Evolutionary conservation across 805 yeast species (phyloP).

Genomic region (Candida odintsovae): DNA sequence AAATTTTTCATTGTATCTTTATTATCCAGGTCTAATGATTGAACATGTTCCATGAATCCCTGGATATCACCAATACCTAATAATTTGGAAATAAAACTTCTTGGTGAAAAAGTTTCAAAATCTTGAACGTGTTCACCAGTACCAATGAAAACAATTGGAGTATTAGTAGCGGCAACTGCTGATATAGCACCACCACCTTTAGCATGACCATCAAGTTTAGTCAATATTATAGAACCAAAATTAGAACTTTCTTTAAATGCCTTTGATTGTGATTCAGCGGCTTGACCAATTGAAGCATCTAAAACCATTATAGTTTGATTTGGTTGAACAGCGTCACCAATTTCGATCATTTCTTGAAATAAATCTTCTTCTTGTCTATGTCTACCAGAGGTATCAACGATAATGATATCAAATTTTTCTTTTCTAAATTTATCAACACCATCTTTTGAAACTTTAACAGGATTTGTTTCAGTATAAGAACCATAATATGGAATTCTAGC

Average conservation of each 20-base stretch:
- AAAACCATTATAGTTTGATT: slow-evolving; percentile 95
- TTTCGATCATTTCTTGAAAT: slow-evolving; percentile 92
- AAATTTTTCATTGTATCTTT: slow-evolving; percentile 87
- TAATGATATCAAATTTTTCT: slow-evolving; percentile 87
- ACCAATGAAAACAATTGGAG: slow-evolving; percentile 95
- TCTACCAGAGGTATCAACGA: slow-evolving; percentile 97
- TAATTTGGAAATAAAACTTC: slow-evolving; percentile 82
- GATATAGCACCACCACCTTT: slow-evolving; percentile 99
- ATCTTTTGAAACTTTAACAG: slow-evolving; percentile 83
- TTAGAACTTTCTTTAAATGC: slow-evolving; percentile 92
- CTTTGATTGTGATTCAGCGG: slow-evolving; percentile 90
- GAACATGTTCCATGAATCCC: slow-evolving; percentile 90
- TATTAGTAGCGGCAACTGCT: slow-evolving; percentile 94
- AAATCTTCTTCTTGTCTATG: slow-evolving; percentile 91
- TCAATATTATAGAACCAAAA: slow-evolving; percentile 91
- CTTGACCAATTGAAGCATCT: slow-evolving; percentile 97
- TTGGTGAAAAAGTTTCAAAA: slow-evolving; percentile 85
- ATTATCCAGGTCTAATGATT: slow-evolving; percentile 80
- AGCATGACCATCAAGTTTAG: slow-evolving; percentile 98
- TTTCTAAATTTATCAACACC: slow-evolving; percentile 90
- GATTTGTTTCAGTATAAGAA: slow-evolving; percentile 92
- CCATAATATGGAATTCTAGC: slow-evolving; percentile 94
- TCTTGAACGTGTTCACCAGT: slow-evolving; percentile 97
- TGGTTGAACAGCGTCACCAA: slow-evolving; percentile 83
- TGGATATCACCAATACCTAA: slow-evolving; percentile 95